Evolutionary conservation across 441 rosid species (phyloP), one percentile per base, ranked within the genome.

Genomic region (Pelargonium citronellum): DNA sequence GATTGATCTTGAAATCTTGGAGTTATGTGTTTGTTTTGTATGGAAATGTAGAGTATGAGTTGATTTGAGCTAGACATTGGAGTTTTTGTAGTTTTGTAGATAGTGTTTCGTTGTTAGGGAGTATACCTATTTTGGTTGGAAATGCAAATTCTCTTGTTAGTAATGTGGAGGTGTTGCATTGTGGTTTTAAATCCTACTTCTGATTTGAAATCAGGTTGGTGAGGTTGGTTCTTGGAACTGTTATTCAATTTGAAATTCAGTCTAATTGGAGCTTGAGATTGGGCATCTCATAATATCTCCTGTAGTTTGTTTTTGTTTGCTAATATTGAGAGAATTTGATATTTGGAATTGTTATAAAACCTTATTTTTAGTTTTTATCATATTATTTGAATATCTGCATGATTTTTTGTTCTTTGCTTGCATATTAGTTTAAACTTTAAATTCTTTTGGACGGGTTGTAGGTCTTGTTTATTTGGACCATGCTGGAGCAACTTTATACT

Each of bases 401-500:
- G n/a, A 49, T 15, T 7, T 49, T 49, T 49, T 49, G 55, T 49
- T 49, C 16, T 49, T 47, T 47, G 53, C 53, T 47, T n/a, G 20
- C 15, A 19, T 5, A n/a, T 53, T 53, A n/a, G 9, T 76, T 69
- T 20, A 44, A 4, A 39, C 51, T 76, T 69, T 20, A 44, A 4
- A 39, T 60, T 41, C 64, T 39, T 66, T 55, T 68, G 70, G 71
- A 60, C 61, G 60, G 71, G 67, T 69, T 84, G 76, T 75, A 94
- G 99, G 87, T 74, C 76, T 74, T 69, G 88, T 85, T 11, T 91
- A 90, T 71, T 80, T 90, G 86, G 99, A 94, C 68, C 99, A 94
- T 80, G 97, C 99, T 43, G 96, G 96, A 74, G 91, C 99, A 49
- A 94, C 99, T 74, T 83, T 94, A 63, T 91, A 90, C 80, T 94